Conservation (phyloP, 306 rosid genomes). For the Dicorynia guianensis region DNA sequence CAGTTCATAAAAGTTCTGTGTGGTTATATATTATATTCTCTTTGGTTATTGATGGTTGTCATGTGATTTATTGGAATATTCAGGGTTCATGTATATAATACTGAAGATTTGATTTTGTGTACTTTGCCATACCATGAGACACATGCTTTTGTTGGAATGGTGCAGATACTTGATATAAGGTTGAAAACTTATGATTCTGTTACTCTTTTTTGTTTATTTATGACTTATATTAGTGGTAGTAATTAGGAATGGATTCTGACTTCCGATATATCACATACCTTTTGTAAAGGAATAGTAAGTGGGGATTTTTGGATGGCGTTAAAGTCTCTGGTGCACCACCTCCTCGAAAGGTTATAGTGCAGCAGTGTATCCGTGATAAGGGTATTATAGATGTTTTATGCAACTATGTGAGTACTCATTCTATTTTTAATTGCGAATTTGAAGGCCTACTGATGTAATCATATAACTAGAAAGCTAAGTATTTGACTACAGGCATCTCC, state of each 20-base stretch:
- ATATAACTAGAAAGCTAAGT: slow-evolving; percentile 27
- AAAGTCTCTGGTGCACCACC: slow-evolving; percentile 85
- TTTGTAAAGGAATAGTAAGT: slow-evolving; percentile 67
- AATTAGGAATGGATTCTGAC: not conserved
- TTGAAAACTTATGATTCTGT: slow-evolving; percentile 42
- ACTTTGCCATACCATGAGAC: slow-evolving; percentile 91
- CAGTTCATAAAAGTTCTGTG: not conserved
- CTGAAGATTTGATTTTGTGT: slow-evolving; percentile 75
- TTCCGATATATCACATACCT: slow-evolving; percentile 39
- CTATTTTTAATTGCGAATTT: slow-evolving; percentile 36
- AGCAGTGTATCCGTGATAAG: slow-evolving; percentile 81
- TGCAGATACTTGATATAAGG: slow-evolving; percentile 75
- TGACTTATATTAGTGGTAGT: slow-evolving; percentile 15
- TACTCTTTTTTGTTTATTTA: slow-evolving; percentile 26
- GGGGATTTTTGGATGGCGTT: slow-evolving; percentile 87
- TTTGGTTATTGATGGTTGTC: slow-evolving; percentile 13
- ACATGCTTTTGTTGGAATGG: slow-evolving; percentile 76
- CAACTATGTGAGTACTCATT: slow-evolving; percentile 73
- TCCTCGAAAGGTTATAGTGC: slow-evolving; percentile 84
- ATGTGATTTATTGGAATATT: slow-evolving; percentile 37
- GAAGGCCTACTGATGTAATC: slow-evolving; percentile 2
- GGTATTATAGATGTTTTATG: slow-evolving; percentile 77
- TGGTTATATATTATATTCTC: not conserved
- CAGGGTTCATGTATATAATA: slow-evolving; percentile 83
- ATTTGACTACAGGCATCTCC: slow-evolving; percentile 67